Conservation (phyloP, 1,284 basidiomycete species). For the Marasmius fiardii region DNA sequence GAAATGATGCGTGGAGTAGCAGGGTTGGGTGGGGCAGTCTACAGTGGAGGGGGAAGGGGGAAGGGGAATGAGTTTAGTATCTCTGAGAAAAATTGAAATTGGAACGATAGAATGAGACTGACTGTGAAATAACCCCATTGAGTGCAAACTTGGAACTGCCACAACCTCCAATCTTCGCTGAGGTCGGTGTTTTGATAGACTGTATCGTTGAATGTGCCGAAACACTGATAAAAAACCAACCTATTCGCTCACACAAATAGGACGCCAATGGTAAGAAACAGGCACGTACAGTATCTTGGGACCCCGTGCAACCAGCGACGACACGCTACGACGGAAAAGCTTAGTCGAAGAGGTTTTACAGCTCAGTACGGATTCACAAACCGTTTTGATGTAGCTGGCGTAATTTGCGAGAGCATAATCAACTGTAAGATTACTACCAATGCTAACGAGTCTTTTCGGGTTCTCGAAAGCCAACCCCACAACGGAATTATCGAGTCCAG, state of each 20-base stretch:
- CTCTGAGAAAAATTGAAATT: not conserved
- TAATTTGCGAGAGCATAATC: conserved; percentile 71
- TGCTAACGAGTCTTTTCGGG: conserved; percentile 37
- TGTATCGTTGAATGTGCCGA: conserved; percentile 74
- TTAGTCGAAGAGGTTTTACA: not conserved
- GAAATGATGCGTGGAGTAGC: conserved; percentile 17
- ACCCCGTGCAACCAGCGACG: conserved; percentile 50
- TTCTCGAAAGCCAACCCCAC: conserved; percentile 39
- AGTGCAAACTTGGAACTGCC: conserved; percentile 91
- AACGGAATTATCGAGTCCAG: conserved; percentile 9
- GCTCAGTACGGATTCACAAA: conserved; percentile 23
- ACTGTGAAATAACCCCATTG: conserved; percentile 93
- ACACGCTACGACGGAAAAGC: conserved; percentile 47
- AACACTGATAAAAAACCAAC: conserved; percentile 58
- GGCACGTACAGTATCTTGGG: not conserved
- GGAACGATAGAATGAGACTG: conserved; percentile 17
- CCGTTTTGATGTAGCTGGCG: conserved; percentile 71
- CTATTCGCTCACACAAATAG: not conserved
- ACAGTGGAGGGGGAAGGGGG: conserved; percentile 8
- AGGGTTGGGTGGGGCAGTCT: conserved; percentile 69
- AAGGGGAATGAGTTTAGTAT: conserved; percentile 18
- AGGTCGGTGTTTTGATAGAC: conserved; percentile 63
- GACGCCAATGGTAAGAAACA: not conserved
- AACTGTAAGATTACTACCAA: conserved; percentile 42
- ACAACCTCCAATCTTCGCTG: conserved; percentile 77